Evolutionary conservation across 805 yeast species (phyloP).

Genomic region (Candida krabiensis): DNA sequence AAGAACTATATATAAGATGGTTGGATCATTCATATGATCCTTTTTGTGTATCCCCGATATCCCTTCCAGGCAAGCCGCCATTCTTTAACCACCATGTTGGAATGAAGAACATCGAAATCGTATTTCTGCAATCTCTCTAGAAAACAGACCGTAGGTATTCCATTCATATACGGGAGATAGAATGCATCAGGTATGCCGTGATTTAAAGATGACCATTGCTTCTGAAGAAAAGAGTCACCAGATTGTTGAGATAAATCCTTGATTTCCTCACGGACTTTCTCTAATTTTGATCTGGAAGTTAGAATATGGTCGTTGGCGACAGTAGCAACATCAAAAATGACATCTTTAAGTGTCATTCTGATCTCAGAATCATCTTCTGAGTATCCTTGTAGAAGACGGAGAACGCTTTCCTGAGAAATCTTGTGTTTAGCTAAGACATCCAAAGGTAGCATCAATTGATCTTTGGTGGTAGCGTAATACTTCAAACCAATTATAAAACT

Average conservation of each 20-base stretch:
- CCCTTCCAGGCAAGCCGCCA: conserved; percentile 68
- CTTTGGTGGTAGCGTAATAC: conserved; percentile 52
- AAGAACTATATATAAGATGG: no score
- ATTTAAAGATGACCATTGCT: conserved; percentile 38
- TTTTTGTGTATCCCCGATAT: conserved; percentile 50
- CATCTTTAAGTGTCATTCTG: conserved; percentile 46
- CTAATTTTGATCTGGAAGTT: conserved; percentile 60
- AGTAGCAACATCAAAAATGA: conserved; percentile 68
- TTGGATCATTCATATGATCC: no score
- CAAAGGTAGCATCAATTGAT: conserved; percentile 60
- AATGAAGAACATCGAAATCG: conserved; percentile 61
- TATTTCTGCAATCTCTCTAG: conserved; percentile 56
- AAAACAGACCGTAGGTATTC: conserved; percentile 64
- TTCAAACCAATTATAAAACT: conserved; percentile 59
- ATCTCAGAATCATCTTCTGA: conserved; percentile 26
- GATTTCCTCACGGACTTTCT: conserved; percentile 39
- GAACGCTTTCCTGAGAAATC: conserved; percentile 63
- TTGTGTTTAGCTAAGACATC: conserved; percentile 53
- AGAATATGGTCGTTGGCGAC: conserved; percentile 79
- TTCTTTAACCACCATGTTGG: conserved; percentile 47
- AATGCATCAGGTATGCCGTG: conserved; percentile 59
- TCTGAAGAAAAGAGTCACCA: conserved; percentile 9
- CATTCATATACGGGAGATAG: conserved; percentile 65
- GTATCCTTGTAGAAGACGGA: conserved; percentile 49
- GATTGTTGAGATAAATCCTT: conserved; percentile 27